Conservation (phyloP, 179 eudicot species). For the Beta corolliflora region DNA sequence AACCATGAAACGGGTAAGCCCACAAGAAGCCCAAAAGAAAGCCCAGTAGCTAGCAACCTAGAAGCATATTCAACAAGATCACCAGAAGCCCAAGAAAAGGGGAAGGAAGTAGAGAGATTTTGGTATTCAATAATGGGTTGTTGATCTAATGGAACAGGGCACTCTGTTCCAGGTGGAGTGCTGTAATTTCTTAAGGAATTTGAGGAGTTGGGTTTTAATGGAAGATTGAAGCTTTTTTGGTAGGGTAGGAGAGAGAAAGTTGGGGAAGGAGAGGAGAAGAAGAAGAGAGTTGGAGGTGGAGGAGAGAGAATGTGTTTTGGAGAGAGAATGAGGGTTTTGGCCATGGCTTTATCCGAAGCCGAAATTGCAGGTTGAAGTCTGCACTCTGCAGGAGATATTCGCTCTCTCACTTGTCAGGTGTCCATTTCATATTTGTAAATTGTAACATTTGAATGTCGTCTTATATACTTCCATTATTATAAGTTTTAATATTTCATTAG, state of each 20-base stretch:
- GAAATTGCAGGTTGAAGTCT: neutral
- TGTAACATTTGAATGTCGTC: no score
- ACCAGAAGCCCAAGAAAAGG: conserved; percentile 78
- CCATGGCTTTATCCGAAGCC: conserved; percentile 13
- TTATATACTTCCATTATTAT: no score
- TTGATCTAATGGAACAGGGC: conserved; percentile 85
- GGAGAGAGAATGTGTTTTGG: neutral
- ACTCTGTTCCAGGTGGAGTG: conserved; percentile 50
- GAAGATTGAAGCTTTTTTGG: conserved; percentile 23
- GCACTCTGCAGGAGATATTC: neutral
- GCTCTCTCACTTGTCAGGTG: neutral
- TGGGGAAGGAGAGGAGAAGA: conserved; percentile 32
- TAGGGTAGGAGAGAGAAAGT: conserved; percentile 19
- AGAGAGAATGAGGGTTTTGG: neutral
- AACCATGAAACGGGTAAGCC: conserved; percentile 83
- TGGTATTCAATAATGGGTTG: conserved; percentile 90
- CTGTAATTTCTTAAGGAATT: conserved; percentile 36
- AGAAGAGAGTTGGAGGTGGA: conserved; percentile 13
- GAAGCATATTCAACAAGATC: conserved; percentile 57
- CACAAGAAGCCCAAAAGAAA: conserved; percentile 59
- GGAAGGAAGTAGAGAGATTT: conserved; percentile 61
- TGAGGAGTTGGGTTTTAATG: conserved; percentile 16
- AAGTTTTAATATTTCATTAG: no score
- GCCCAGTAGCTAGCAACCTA: conserved; percentile 56
- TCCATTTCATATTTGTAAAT: no score